Percentiles rank a stretch among this genome's conserved stretches.
These are phyloP conservation scores for Colletotrichum sp. DNA, from an alignment of 2,329 filamentous ascomycete species.

Conservation along the genomic window DNA sequence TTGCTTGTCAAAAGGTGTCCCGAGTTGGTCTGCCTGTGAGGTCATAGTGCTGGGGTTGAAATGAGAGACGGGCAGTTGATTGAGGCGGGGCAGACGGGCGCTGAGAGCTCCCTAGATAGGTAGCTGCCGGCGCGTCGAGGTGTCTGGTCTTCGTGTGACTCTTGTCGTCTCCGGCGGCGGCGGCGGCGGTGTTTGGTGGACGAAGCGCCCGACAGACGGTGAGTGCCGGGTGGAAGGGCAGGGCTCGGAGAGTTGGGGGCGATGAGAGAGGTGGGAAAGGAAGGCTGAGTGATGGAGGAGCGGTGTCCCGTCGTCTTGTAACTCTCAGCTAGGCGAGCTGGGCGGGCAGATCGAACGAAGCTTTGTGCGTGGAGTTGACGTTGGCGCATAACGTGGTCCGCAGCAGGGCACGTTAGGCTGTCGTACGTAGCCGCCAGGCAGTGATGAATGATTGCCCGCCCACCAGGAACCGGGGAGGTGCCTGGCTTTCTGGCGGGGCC, in stretches of 20 bases:
- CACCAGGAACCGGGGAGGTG: background rate
- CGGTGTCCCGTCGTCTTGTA: background rate
- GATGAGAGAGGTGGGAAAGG: background rate
- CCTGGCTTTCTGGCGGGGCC: slow-evolving; percentile 5
- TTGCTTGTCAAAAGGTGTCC: background rate
- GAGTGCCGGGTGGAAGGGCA: background rate
- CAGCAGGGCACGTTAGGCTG: background rate
- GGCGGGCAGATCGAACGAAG: background rate
- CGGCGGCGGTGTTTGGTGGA: background rate
- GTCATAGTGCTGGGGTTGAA: slow-evolving; percentile 18
- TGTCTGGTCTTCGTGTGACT: background rate
- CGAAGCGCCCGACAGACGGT: slow-evolving; percentile 5
- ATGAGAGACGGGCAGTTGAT: background rate
- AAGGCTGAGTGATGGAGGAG: background rate
- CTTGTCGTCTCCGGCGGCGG: background rate
- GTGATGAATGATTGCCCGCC: background rate
- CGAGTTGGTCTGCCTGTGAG: slow-evolving; percentile 14
- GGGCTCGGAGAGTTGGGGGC: background rate
- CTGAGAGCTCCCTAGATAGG: background rate
- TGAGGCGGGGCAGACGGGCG: background rate
- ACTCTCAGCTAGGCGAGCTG: background rate
- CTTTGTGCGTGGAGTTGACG: slow-evolving; percentile 14
- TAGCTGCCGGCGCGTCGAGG: background rate
- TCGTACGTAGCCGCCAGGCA: slow-evolving; percentile 16
- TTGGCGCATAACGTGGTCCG: slow-evolving; percentile 13